Conservation (phyloP, 495 filamentous ascomycete genomes). For the Penicillium mononematosum region DNA sequence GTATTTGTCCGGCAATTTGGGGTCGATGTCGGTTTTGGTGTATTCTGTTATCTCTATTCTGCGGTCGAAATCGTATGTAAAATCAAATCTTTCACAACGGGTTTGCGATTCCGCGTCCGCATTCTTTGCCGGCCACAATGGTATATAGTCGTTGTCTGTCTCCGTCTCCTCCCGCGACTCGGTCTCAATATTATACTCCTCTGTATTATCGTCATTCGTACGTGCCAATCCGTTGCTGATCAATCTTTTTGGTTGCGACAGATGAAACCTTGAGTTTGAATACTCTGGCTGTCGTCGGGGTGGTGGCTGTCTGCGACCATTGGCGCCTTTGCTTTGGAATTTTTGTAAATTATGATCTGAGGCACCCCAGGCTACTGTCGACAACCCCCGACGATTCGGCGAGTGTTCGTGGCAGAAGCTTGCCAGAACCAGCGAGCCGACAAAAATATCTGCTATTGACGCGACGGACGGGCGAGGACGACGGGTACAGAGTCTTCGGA, state of each 20-base stretch:
- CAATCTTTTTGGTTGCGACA: constrained; percentile 31
- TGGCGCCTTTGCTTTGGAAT: constrained; percentile 19
- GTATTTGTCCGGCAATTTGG: neutral
- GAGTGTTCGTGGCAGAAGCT: constrained; percentile 60
- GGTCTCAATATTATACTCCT: neutral
- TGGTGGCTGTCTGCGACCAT: constrained; percentile 15
- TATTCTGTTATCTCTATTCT: neutral
- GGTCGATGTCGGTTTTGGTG: constrained; percentile 1
- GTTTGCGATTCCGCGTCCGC: constrained; percentile 6
- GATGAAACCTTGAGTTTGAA: constrained; percentile 22
- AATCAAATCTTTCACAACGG: constrained; percentile 3
- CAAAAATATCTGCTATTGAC: constrained; percentile 56
- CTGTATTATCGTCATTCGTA: constrained; percentile 13
- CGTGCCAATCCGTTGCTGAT: constrained; percentile 32
- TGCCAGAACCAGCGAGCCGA: constrained; percentile 63
- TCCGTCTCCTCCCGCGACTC: constrained; percentile 2
- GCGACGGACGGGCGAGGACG: constrained; percentile 43
- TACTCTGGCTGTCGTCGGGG: constrained; percentile 23
- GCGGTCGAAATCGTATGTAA: constrained; percentile 1
- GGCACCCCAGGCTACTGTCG: constrained; percentile 24
- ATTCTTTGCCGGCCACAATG: constrained; percentile 9
- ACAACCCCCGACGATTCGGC: constrained; percentile 32
- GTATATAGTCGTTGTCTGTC: constrained; percentile 8
- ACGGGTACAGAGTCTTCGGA: constrained; percentile 39
- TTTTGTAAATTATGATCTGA: constrained; percentile 16